A percentile compares a stretch with the other conserved stretches of the same genome.
Conservation (phyloP, 352 stramenopile genomes). For the Pilasporangium apinafurcum region DNA sequence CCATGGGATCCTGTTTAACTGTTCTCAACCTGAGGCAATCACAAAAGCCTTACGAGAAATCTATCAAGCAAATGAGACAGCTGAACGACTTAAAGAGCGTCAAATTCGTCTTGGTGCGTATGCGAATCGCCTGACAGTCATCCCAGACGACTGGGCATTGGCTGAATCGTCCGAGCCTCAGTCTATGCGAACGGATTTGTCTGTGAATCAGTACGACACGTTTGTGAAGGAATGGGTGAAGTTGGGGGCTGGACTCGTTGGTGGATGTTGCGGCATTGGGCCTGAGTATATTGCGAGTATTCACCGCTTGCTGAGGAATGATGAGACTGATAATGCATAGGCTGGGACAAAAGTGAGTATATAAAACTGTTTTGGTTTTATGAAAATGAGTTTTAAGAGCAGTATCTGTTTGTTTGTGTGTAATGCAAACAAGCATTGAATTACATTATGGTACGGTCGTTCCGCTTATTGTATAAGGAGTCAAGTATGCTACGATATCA, state of each 20-base stretch:
- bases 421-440: not conserved
- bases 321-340: constrained; percentile 1
- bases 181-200: constrained; percentile 78
- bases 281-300: constrained; percentile 78
- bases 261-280: constrained; percentile 89
- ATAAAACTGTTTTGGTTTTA: too few species aligned
- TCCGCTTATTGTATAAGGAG: not conserved
- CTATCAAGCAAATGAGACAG: constrained; percentile 10
- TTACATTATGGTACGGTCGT: too few species aligned
- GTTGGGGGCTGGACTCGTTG: constrained; percentile 64
- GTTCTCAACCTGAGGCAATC: constrained; percentile 80
- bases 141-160: constrained; percentile 73
- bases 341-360: not conserved
- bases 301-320: constrained; percentile 16
- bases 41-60: constrained; percentile 66
- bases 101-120: constrained; percentile 70
- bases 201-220: constrained; percentile 47
- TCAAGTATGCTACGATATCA: constrained; percentile 26
- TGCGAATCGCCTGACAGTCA: constrained; percentile 81
- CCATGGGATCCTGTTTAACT: constrained; percentile 87
- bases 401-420: too few species aligned
- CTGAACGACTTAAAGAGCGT: constrained; percentile 5
- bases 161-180: constrained; percentile 66
- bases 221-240: constrained; percentile 72
- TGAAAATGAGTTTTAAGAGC: too few species aligned